phyloP scores from a whole-genome alignment of 2,329 filamentous ascomycete genomes.

The Cytospora mali region DNA sequence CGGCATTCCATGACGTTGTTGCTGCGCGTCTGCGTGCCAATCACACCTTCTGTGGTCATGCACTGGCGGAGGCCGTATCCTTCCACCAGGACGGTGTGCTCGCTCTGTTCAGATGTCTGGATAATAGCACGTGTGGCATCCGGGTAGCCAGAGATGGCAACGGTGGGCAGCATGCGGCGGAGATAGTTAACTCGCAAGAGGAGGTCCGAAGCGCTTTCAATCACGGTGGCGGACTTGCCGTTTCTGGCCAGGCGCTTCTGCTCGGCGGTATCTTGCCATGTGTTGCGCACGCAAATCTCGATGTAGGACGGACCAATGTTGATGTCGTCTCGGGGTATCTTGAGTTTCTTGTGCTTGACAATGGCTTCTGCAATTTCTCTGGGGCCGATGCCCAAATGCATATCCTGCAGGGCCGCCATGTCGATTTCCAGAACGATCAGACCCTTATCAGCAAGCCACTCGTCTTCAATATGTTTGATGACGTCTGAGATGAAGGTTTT shows the following conservation, averaged over 20 bases:
- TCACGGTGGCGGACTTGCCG: conserved; percentile 44
- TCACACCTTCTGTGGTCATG: conserved; percentile 91
- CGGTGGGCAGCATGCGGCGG: conserved; percentile 76
- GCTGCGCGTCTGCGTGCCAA: conserved; percentile 72
- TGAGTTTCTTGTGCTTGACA: conserved; percentile 79
- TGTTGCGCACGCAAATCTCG: conserved; percentile 69
- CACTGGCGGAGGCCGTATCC: conserved; percentile 88
- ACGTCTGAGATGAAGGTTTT: conserved; percentile 89
- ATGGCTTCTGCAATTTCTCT: conserved; percentile 78
- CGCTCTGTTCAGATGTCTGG: conserved; percentile 71
- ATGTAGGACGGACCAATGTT: conserved; percentile 65
- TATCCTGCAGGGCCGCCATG: conserved; percentile 72
- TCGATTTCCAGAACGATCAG: conserved; percentile 84
- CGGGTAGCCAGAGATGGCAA: conserved; percentile 89
- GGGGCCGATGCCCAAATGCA: conserved; percentile 78
- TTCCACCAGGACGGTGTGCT: conserved; percentile 82
- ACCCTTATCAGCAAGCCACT: conserved; percentile 77
- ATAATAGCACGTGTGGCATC: conserved; percentile 87
- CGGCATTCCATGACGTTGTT: conserved; percentile 91
- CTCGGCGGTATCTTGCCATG: conserved; percentile 50
- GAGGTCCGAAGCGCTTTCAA: conserved; percentile 61
- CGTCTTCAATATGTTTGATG: conserved; percentile 80
- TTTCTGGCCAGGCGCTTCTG: conserved; percentile 51
- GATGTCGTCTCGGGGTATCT: conserved; percentile 68
- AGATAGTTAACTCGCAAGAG: conserved; percentile 82